phyloP scores from a whole-genome alignment of 176 grass and related monocot genomes.

The Rhipidocladum racemiflorum region DNA sequence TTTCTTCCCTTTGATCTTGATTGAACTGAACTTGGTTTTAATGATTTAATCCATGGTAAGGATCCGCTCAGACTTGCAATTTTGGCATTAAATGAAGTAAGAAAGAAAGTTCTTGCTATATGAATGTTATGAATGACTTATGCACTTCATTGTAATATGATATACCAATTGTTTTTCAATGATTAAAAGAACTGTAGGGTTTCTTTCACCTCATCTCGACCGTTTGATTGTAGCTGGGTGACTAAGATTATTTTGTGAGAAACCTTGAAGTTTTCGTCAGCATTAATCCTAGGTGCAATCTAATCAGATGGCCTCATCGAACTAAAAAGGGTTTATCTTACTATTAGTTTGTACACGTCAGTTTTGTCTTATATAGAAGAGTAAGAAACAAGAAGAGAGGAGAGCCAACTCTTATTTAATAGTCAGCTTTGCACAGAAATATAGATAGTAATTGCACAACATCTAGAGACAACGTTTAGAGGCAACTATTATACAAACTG shows the following conservation, averaged over 20 bases:
- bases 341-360: too few species aligned
- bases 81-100: not conserved
- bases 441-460: too few species aligned
- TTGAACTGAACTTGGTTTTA: slow-evolving; percentile 21
- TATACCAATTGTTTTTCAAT: not conserved
- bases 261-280: not conserved
- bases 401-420: too few species aligned
- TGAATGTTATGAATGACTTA: not conserved
- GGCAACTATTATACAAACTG: too few species aligned
- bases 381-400: too few species aligned
- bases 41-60: not conserved
- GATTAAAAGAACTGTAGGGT: not conserved
- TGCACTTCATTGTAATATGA: not conserved
- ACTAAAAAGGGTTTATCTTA: too few species aligned
- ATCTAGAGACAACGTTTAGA: too few species aligned
- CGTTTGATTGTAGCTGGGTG: not conserved
- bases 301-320: not conserved
- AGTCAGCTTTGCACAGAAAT: too few species aligned
- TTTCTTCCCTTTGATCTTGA: not conserved
- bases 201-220: not conserved
- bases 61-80: not conserved
- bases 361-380: too few species aligned
- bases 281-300: not conserved
- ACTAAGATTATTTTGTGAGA: not conserved
- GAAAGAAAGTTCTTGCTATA: not conserved